phyloP scores from a whole-genome alignment of 345 rosid genomes.

The Aurinia saxatilis region DNA sequence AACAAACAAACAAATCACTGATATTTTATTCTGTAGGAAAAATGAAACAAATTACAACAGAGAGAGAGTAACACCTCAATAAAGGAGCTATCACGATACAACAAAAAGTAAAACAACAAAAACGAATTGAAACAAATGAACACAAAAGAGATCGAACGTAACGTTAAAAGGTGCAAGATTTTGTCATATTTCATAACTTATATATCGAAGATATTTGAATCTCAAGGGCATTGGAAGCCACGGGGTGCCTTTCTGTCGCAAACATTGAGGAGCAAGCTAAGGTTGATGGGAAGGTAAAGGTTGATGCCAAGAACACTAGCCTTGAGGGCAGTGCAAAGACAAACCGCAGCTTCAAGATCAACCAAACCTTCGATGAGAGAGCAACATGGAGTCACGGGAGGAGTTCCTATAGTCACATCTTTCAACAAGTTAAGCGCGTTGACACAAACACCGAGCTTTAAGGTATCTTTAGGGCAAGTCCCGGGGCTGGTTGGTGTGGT shows the following conservation, averaged over 20 bases:
- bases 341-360: too few species aligned
- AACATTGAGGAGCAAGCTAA: slow-evolving; percentile 40
- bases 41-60: slow-evolving; percentile 14
- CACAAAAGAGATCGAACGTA: background rate
- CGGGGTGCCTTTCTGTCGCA: slow-evolving; percentile 28
- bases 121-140: background rate
- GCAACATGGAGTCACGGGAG: slow-evolving; percentile 42
- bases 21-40: slow-evolving; percentile 14
- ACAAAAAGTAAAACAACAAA: slow-evolving; percentile 10
- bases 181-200: background rate
- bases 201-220: background rate
- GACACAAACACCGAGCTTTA: slow-evolving; percentile 39
- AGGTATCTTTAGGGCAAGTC: slow-evolving; percentile 38
- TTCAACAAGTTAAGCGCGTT: slow-evolving; percentile 30
- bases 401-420: slow-evolving; percentile 29
- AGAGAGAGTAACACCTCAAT: too few species aligned
- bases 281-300: slow-evolving; percentile 34
- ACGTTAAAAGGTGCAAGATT: background rate
- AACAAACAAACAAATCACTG: too few species aligned
- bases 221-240: slow-evolving; percentile 39
- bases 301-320: slow-evolving; percentile 43
- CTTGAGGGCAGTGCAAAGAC: slow-evolving; percentile 48
- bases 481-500: background rate
- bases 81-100: background rate
- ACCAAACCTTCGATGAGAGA: slow-evolving; percentile 33